Evolutionary conservation across 805 yeast genomes (phyloP), one percentile per base, ranked within the genome.

Genomic region (Starmerella powellii): DNA sequence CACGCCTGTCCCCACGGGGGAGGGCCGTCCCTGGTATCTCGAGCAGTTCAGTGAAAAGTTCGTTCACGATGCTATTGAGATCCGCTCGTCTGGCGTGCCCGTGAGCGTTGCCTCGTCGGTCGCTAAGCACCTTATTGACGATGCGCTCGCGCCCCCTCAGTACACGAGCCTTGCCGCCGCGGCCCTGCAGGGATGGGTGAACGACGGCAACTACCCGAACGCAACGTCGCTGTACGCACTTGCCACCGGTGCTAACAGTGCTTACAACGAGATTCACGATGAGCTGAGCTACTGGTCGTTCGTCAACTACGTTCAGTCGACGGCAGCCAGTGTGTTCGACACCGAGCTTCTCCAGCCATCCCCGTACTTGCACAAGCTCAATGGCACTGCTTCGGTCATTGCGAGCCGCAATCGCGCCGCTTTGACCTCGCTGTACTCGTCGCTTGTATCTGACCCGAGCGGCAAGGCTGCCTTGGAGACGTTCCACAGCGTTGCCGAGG

Each of bases 21-120:
- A 15, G n/a, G 19, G 26, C 15, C 36, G 42, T 15, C 48, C 50
- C 2, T 44, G 51, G 48, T 34, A 37, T 17, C 19, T 47, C 10
- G 28, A 38, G n/a, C 36, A 27, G 19, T 16, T 42, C 23, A 41
- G 46, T 20, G 15, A 26, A 3, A n/a, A 20, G 23, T 28, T 47
- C 21, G 46, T 47, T 27, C 18, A 32, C 15, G 29, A 28, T 2
- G 45, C 46, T 6, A 40, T 37, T 2, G 20, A n/a, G 13, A 32
- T 47, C 20, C 51, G 51, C 37, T 31, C 41, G 11, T 3, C 26
- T 11, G 34, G 33, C 17, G 46, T 47, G 12, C 38, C 48, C 15
- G 39, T 15, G 30, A 23, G 19, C 10, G 35, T 35, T 20, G 51
- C 51, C 30, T 44, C 48, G 11, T 41, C 47, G 4, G 47, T 42